Conservation (phyloP, 441 rosid genomes). For the Croton setiger region DNA sequence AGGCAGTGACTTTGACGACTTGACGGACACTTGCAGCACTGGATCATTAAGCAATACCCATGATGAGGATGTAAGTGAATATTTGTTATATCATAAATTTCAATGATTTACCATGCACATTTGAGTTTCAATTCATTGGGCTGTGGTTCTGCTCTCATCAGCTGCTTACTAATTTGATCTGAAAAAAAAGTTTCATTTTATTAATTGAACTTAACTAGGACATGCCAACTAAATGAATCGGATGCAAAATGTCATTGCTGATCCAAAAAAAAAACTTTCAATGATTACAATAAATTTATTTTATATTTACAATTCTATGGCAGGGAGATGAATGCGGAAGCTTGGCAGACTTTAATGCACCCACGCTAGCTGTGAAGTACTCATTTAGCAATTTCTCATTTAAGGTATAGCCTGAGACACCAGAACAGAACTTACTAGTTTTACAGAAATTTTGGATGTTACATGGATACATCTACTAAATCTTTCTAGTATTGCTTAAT, state of each 20-base stretch:
- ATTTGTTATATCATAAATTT: neutral
- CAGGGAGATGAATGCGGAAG: conserved; percentile 89
- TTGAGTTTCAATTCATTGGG: conserved; percentile 12
- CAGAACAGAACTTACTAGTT: neutral
- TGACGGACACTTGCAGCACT: conserved; percentile 82
- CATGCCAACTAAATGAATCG: neutral
- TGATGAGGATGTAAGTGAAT: conserved; percentile 73
- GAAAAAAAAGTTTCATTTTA: neutral
- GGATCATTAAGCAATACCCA: conserved; percentile 63
- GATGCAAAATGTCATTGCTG: neutral
- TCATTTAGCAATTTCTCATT: conserved; percentile 97
- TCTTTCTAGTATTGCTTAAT: neutral
- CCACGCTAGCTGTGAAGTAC: conserved; percentile 66
- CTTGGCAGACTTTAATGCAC: conserved; percentile 71
- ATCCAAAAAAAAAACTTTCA: conserved; percentile 1
- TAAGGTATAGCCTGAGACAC: conserved; percentile 51
- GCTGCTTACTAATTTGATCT: neutral
- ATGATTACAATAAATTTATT: conserved; percentile 9
- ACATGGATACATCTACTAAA: neutral
- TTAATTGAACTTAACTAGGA: neutral
- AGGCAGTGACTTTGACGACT: conserved; percentile 81
- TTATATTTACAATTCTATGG: conserved; percentile 17
- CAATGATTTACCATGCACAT: neutral
- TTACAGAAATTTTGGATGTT: neutral
- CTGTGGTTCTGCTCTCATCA: conserved; percentile 3